phyloP scores from a whole-genome alignment of 2,329 filamentous ascomycete species.

The Huntiella omanensis region DNA sequence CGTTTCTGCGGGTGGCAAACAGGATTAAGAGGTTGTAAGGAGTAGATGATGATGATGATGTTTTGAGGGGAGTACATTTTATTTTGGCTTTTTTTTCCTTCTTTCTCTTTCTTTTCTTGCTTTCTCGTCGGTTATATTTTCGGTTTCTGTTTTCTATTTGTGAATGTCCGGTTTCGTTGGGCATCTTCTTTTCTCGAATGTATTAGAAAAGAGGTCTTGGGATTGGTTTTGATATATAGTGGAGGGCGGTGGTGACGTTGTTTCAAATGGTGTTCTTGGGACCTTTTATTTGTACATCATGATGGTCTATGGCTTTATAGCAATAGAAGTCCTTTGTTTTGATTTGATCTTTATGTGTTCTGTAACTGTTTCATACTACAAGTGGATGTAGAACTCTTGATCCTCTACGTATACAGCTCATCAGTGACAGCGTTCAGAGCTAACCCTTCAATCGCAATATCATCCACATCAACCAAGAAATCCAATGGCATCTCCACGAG shows the following conservation, averaged over 20 bases:
- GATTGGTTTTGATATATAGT: neutral
- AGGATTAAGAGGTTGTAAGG: slow-evolving; percentile 4
- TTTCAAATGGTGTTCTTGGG: too few species aligned
- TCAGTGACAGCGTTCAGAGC: slow-evolving; percentile 53
- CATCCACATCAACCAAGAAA: slow-evolving; percentile 64
- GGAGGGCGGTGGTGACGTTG: too few species aligned
- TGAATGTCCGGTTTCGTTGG: neutral
- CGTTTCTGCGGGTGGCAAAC: slow-evolving; percentile 6
- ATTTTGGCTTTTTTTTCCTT: slow-evolving; percentile 1
- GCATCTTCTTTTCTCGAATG: neutral
- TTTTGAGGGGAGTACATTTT: neutral
- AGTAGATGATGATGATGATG: neutral
- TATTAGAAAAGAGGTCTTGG: neutral
- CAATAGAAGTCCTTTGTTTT: neutral
- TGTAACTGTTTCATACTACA: neutral
- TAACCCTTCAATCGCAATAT: slow-evolving; percentile 70
- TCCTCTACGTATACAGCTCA: slow-evolving; percentile 44
- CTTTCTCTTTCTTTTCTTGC: slow-evolving; percentile 8
- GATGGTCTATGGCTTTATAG: neutral
- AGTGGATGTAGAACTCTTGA: neutral
- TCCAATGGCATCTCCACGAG: slow-evolving; percentile 80
- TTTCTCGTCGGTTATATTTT: slow-evolving; percentile 5
- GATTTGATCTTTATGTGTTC: neutral
- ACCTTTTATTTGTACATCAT: neutral
- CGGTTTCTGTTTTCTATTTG: slow-evolving; percentile 7